Evolutionary conservation across 805 yeast species (phyloP), one percentile per base, ranked within the genome.

Genomic region (Huiozyma naganishii): DNA sequence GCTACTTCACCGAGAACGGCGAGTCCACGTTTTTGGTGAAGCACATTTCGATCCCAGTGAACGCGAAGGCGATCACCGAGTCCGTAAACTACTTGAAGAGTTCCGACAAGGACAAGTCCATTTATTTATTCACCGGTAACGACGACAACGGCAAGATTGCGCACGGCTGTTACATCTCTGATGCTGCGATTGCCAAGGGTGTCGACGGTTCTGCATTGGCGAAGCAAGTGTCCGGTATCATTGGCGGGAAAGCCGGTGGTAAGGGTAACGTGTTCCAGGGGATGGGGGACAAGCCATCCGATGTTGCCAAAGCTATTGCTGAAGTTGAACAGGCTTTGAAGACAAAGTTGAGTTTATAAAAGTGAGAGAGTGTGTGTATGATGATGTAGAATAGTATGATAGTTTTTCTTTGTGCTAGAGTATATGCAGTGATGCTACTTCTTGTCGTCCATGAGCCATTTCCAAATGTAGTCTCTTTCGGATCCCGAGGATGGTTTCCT

Each of bases 211-310:
- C 80, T 45, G 88, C 77, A 29, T 73, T 88, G 52, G 94, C 94
- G 30, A 66, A 72, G 42, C 68, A 74, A 45, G 97, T 84, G 37
- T 70, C 89, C 38, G 66, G 70, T 33, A 70, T 72, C 55, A 78
- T 92, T 54, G 99, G 98, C 52, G 99, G 99, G 66, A 87, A 83
- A 65, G 94, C 95, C 46, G 99, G 99, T 69, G 99, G 99, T 65
- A 92, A 87, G 68, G 97, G 96, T 50, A 85, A 87, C 52, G 80
- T 89, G 44, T 86, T 87, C 54, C 98, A 92, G 70, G 99, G 99
- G 67, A 83, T 87, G 80, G 98, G 98, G 55, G 86, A 81, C 54
- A 83, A 86, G 49, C 73, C 80, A 33, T 72, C 67, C 32, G 85
- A 83, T 50, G 72, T 87, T 42, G 72, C 71, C 36, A 73, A 72